phyloP scores from a whole-genome alignment of 441 rosid species.

The Populus hybrid region DNA sequence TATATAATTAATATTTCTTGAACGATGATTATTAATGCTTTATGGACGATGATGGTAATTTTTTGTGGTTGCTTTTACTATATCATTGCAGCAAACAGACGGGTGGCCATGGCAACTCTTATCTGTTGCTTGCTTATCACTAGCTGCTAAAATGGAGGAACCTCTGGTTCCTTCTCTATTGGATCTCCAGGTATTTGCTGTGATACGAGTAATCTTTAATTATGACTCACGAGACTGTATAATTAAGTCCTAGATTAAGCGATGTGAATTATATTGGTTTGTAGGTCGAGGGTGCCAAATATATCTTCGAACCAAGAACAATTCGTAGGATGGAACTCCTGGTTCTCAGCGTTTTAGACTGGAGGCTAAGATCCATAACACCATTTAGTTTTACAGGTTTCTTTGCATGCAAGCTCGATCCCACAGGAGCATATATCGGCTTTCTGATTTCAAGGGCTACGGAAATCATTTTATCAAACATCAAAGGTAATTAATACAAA shows the following conservation, averaged over 20 bases:
- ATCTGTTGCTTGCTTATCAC: constrained; percentile 86
- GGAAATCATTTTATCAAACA: constrained; percentile 68
- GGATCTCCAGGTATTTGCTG: constrained; percentile 67
- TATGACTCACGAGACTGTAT: not conserved
- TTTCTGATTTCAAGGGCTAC: constrained; percentile 68
- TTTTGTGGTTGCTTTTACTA: not conserved
- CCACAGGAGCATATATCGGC: constrained; percentile 53
- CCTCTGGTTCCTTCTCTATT: constrained; percentile 75
- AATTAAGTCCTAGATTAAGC: not conserved
- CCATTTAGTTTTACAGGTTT: constrained; percentile 76
- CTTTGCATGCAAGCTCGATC: constrained; percentile 86
- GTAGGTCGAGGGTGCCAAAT: constrained; percentile 73
- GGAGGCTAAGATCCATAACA: constrained; percentile 94
- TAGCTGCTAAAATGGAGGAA: constrained; percentile 99
- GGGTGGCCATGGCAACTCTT: constrained; percentile 96
- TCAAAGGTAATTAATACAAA: constrained; percentile 52
- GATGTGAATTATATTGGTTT: not conserved
- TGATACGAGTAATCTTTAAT: not conserved
- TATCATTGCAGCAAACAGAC: constrained; percentile 47
- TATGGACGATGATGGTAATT: not conserved
- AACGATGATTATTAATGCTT: not conserved
- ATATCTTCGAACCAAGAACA: constrained; percentile 78
- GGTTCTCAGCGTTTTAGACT: constrained; percentile 75
- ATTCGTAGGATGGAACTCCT: constrained; percentile 88
- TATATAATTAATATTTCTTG: not conserved